phyloP scores from a whole-genome alignment of 2,329 filamentous ascomycete genomes.

The Pseudogymnoascus sp. region DNA sequence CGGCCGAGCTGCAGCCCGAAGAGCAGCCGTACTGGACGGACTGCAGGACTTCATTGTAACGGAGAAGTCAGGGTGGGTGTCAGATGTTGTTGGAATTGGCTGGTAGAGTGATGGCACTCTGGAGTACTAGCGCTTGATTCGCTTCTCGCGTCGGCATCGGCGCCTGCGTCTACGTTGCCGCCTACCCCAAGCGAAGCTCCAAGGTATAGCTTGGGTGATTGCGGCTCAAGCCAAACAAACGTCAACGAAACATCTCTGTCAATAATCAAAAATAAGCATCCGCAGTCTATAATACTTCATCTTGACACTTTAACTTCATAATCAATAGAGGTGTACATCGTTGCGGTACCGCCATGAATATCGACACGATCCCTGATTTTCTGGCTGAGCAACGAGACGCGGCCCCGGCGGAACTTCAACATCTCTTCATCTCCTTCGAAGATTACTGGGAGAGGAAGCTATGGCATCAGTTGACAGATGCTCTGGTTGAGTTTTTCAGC shows the following conservation, averaged over 20 bases:
- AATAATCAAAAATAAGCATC: background rate
- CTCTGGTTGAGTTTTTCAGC: slow-evolving; percentile 81
- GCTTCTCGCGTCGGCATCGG: slow-evolving; percentile 6
- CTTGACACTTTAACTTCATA: background rate
- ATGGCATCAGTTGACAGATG: slow-evolving; percentile 96
- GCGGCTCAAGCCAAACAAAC: slow-evolving; percentile 2
- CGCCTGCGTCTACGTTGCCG: background rate
- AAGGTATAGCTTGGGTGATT: slow-evolving; percentile 8
- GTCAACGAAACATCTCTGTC: background rate
- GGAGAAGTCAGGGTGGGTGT: slow-evolving; percentile 12
- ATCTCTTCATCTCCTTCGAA: slow-evolving; percentile 84
- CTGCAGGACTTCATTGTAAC: slow-evolving; percentile 31
- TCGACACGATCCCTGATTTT: slow-evolving; percentile 84
- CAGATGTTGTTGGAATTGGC: background rate
- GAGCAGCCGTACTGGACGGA: slow-evolving; percentile 43
- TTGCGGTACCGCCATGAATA: slow-evolving; percentile 54
- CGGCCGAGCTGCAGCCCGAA: slow-evolving; percentile 48
- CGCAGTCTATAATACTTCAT: background rate
- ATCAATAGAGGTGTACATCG: background rate
- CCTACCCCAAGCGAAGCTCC: slow-evolving; percentile 9
- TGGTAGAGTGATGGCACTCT: background rate
- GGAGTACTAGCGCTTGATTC: slow-evolving; percentile 8
- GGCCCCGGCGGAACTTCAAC: slow-evolving; percentile 79
- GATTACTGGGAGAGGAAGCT: slow-evolving; percentile 97
- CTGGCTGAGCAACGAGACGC: slow-evolving; percentile 82